Base-by-base conservation (phyloP, 139 green algal species). In the Chlamydomonas applanata region DNA sequence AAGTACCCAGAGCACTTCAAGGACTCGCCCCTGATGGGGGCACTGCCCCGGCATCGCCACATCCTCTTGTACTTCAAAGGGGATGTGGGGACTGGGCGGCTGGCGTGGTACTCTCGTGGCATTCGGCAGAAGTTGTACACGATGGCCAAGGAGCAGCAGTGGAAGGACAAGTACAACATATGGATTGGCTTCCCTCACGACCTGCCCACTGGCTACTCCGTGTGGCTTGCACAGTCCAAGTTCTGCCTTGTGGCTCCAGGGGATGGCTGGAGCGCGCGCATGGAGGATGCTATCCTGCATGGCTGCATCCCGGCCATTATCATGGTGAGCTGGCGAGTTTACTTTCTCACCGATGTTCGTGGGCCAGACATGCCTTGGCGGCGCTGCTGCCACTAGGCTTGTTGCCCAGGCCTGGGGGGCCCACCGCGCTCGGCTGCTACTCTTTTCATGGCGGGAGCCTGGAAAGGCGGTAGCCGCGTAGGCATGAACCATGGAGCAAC, bases 201-300 rank as follows among this genome's bases (percentile, higher is more conserved):
- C 57, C 67, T 75, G 13, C 19, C 54, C 1, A 69, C 79, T 25
- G 53, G 73, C 66, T 84, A 84, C 54, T 67, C 40, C 1, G 61
- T 78, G 32, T 40, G 61, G 60, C 53, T 84, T 0, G 60, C 74
- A 1, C 63, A 57, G 2, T 78, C 73, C 3, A 49, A 71, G 3
- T 84, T 81, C 70, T 84, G 79, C 69, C 69, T 84, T 4, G 79
- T 84, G 9, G 73, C 79, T 7, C 62, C 79, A 16, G 79, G 78
- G 1, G 86, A 94, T 57, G 89, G 89, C 49, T 94, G 84, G 77
- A 76, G 63, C 0, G 69, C 74, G 0, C 69, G 86, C 0, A 78
- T 87, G 35, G 89, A 90, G 32, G 89, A 94, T 45, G 76, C 88
- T 0, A 75, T 91, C 0, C 78, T 93, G 65, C 86, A 94, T 68